Evolutionary conservation across 2,329 filamentous ascomycete genomes (phyloP).

Genomic region (Graphilbum ipis-grandicollis): DNA sequence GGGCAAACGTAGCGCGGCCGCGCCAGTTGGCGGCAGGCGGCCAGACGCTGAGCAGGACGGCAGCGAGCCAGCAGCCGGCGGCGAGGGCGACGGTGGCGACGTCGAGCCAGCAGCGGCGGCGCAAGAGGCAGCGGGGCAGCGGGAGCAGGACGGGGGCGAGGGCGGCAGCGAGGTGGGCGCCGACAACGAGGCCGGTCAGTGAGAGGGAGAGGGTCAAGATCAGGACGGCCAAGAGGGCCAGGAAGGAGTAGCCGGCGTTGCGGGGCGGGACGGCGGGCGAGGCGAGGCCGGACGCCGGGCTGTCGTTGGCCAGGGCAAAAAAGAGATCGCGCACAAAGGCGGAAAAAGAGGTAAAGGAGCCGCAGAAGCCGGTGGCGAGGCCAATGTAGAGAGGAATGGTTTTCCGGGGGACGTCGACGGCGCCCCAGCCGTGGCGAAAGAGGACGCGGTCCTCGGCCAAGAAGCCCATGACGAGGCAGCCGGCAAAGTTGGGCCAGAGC

Average conservation of each 20-base stretch:
- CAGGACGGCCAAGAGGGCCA: slow-evolving; percentile 63
- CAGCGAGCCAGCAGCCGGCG: slow-evolving; percentile 61
- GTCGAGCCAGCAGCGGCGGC: slow-evolving; percentile 46
- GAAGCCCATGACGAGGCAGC: slow-evolving; percentile 71
- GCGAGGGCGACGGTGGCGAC: slow-evolving; percentile 45
- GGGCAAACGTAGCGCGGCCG: slow-evolving; percentile 53
- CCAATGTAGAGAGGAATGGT: slow-evolving; percentile 43
- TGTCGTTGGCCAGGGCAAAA: slow-evolving; percentile 46
- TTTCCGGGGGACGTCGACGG: no score
- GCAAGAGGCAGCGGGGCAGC: slow-evolving; percentile 37
- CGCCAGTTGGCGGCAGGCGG: slow-evolving; percentile 62
- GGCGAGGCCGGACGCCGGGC: slow-evolving; percentile 27
- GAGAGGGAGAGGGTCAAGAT: slow-evolving; percentile 55
- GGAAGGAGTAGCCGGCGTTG: slow-evolving; percentile 63
- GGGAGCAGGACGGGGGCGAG: slow-evolving; percentile 41
- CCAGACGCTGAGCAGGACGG: slow-evolving; percentile 52
- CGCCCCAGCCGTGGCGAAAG: slow-evolving; percentile 41
- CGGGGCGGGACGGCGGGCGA: no score
- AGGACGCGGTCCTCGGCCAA: slow-evolving; percentile 21
- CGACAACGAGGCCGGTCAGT: slow-evolving; percentile 49
- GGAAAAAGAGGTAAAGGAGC: slow-evolving; percentile 54
- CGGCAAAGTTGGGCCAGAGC: slow-evolving; percentile 75
- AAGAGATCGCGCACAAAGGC: slow-evolving; percentile 50
- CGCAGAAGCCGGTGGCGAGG: slow-evolving; percentile 55
- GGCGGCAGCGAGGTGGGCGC: slow-evolving; percentile 56